Conservation (phyloP, 2,329 filamentous ascomycete species). For the Curvularia lunata region DNA sequence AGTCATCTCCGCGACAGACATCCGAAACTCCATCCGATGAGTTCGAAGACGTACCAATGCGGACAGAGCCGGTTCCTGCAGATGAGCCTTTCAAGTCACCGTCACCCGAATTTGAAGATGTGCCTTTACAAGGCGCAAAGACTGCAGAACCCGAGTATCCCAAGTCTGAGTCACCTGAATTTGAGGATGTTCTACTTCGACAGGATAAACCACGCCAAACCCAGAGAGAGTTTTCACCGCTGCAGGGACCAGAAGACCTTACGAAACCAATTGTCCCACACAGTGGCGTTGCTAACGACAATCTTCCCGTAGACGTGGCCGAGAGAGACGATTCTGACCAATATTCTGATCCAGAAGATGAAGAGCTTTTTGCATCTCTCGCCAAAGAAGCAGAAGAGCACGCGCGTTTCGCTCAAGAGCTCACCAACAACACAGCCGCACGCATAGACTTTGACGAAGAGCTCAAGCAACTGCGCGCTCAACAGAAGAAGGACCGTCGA, state of each 20-base stretch:
- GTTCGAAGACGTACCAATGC: slow-evolving; percentile 57
- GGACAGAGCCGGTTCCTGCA: slow-evolving; percentile 6
- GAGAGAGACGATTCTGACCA: slow-evolving; percentile 43
- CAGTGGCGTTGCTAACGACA: slow-evolving; percentile 42
- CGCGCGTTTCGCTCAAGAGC: slow-evolving; percentile 84
- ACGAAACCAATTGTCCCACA: slow-evolving; percentile 39
- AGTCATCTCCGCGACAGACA: slow-evolving; percentile 39
- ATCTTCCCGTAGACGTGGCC: slow-evolving; percentile 30
- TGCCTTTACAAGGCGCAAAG: slow-evolving; percentile 36
- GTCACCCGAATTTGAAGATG: slow-evolving; percentile 61
- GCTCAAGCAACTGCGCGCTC: slow-evolving; percentile 82
- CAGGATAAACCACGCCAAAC: slow-evolving; percentile 18
- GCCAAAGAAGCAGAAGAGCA: slow-evolving; percentile 93
- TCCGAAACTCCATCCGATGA: slow-evolving; percentile 54
- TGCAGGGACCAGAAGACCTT: slow-evolving; percentile 40
- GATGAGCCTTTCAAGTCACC: slow-evolving; percentile 46
- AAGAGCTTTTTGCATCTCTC: slow-evolving; percentile 83
- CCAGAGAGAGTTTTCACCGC: slow-evolving; percentile 33
- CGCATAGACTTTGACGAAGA: slow-evolving; percentile 84
- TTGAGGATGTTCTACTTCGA: slow-evolving; percentile 56
- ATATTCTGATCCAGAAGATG: slow-evolving; percentile 86
- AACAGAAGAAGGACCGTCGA: slow-evolving; percentile 94
- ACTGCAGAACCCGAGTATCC: slow-evolving; percentile 16
- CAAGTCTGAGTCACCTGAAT: slow-evolving; percentile 57
- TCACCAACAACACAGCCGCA: slow-evolving; percentile 75